These are phyloP conservation scores for Aspergillus ostianus DNA, from an alignment of 495 filamentous ascomycete genomes.

Conservation along the genomic window DNA sequence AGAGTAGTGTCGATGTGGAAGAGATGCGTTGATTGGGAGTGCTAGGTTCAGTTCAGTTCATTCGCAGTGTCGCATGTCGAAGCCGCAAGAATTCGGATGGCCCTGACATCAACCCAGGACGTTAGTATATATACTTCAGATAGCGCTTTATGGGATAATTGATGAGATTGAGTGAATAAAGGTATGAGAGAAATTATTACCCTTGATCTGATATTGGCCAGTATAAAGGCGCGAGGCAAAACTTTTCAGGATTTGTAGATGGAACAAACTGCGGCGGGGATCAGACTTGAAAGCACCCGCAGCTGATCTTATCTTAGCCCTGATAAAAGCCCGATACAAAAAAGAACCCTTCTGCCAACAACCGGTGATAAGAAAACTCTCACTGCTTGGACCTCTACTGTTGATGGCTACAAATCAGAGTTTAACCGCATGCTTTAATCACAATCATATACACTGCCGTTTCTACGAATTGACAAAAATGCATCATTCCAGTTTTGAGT, in stretches of 20 bases:
- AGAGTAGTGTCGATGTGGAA: not conserved
- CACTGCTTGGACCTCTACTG: not conserved
- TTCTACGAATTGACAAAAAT: not conserved
- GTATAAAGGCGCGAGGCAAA: not conserved
- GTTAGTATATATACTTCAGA: not conserved
- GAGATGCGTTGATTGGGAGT: too few relatives aligned
- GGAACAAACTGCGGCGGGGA: not conserved
- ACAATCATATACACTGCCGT: too few relatives aligned
- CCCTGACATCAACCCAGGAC: not conserved
- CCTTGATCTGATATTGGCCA: too few relatives aligned
- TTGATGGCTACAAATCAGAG: not conserved
- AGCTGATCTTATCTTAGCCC: constrained; percentile 1
- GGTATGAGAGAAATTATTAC: not conserved
- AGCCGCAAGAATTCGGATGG: not conserved
- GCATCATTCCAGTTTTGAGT: constrained; percentile 10
- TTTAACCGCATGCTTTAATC: too few relatives aligned
- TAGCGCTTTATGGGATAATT: not conserved
- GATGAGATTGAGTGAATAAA: not conserved
- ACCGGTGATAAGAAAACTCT: not conserved
- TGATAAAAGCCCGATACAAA: not conserved
- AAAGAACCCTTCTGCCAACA: not conserved
- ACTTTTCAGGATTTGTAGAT: not conserved
- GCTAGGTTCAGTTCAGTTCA: not conserved
- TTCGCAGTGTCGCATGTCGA: not conserved
- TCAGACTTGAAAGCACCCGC: not conserved